phyloP scores from a whole-genome alignment of 192 early-diverging fungal species.

The Dissophora ornata region DNA sequence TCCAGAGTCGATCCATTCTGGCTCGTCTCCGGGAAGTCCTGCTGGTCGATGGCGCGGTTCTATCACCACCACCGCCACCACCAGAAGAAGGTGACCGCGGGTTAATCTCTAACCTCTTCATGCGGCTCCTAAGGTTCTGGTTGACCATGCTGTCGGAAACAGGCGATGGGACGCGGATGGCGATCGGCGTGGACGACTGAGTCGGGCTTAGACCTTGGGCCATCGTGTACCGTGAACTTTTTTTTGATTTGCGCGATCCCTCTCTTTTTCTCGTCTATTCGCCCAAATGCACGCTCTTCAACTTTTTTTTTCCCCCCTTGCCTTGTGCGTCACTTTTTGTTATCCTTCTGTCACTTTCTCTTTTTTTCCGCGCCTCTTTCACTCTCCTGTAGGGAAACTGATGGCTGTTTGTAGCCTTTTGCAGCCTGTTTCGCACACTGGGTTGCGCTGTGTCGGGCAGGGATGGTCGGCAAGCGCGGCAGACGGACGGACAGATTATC shows the following conservation, averaged over 20 bases:
- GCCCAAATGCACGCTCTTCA: too few species aligned
- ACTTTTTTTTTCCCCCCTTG: slow-evolving; percentile 1
- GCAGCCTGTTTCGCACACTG: too few species aligned
- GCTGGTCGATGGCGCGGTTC: not conserved
- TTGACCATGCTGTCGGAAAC: not conserved
- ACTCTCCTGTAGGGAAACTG: too few species aligned
- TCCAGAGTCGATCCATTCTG: slow-evolving; percentile 2
- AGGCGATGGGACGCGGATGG: too few species aligned
- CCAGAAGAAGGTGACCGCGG: slow-evolving; percentile 1
- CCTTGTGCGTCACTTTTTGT: too few species aligned
- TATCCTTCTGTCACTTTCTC: not conserved
- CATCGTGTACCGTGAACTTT: not conserved
- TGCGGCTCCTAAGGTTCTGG: slow-evolving; percentile 2
- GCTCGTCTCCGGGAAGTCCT: not conserved
- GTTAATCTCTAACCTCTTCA: slow-evolving; percentile 17
- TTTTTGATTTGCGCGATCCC: not conserved
- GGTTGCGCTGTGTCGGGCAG: too few species aligned
- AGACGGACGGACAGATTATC: too few species aligned
- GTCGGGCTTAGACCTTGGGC: not conserved
- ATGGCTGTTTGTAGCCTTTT: too few species aligned
- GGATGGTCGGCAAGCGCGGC: too few species aligned
- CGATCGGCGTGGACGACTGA: not conserved
- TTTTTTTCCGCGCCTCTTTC: not conserved
- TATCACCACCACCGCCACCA: not conserved
- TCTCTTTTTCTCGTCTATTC: slow-evolving; percentile 3